A percentile compares a stretch with the other conserved stretches of the same genome.
These are phyloP conservation scores for Paraconiothyrium sp. DNA, from an alignment of 2,329 filamentous ascomycete species.

Conservation along the genomic window DNA sequence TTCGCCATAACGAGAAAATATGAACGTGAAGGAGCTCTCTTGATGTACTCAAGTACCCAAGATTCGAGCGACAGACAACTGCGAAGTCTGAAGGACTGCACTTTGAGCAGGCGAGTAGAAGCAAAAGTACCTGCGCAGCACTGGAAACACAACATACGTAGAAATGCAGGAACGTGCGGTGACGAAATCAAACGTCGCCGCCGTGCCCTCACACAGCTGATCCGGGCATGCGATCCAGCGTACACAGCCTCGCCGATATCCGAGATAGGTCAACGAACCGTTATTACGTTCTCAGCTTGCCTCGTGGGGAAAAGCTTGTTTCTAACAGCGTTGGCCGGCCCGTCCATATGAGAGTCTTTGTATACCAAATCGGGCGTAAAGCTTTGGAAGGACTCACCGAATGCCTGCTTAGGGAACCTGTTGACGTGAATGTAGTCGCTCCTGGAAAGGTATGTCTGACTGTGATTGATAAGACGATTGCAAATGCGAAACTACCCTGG, in stretches of 20 bases:
- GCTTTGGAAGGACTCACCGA: constrained; percentile 2
- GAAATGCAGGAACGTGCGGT: constrained; percentile 10
- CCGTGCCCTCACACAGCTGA: constrained; percentile 6
- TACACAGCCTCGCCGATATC: constrained; percentile 4
- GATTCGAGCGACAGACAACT: neutral
- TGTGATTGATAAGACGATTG: neutral
- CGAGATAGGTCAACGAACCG: constrained; percentile 2
- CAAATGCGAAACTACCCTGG: neutral
- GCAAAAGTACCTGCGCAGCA: neutral
- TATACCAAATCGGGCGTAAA: constrained; percentile 1
- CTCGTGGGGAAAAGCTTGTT: constrained; percentile 5
- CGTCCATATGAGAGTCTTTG: neutral
- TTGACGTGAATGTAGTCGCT: neutral
- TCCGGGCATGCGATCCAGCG: neutral
- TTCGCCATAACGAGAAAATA: constrained; percentile 4
- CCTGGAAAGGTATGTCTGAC: neutral
- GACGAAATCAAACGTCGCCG: constrained; percentile 6
- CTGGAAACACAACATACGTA: constrained; percentile 6
- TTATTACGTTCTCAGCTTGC: neutral
- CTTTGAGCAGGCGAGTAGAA: neutral
- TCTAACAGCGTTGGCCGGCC: constrained; percentile 1
- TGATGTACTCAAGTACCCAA: neutral
- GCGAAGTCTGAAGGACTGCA: neutral
- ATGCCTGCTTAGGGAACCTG: neutral
- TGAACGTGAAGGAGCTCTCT: neutral